Evolutionary conservation across 1,284 basidiomycete species (phyloP).

Genomic region (Sanghuangporus weigelae): DNA sequence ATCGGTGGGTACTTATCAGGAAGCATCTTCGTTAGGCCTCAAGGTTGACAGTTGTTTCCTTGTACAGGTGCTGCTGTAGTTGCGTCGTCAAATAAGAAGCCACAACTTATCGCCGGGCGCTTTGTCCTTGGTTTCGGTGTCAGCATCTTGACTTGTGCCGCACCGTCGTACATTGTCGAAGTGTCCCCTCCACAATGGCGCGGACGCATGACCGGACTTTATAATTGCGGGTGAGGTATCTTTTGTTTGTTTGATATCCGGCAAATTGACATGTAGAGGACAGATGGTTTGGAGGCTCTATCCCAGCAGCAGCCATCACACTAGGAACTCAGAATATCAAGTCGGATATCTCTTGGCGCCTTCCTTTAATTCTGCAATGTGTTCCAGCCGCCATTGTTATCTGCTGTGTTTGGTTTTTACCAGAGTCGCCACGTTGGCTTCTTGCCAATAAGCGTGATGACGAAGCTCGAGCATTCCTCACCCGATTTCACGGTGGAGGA

Average conservation of each 20-base stretch:
- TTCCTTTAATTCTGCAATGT: conserved; percentile 52
- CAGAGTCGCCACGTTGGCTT: conserved; percentile 61
- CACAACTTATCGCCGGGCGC: conserved; percentile 40
- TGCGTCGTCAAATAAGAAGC: conserved; percentile 35
- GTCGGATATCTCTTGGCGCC: conserved; percentile 50
- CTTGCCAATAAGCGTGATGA: conserved; percentile 45
- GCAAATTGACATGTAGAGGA: background rate
- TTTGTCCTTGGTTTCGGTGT: conserved; percentile 49
- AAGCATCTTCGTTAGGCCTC: background rate
- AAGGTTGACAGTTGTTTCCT: background rate
- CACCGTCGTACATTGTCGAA: conserved; percentile 41
- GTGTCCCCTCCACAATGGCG: conserved; percentile 63
- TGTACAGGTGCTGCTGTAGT: conserved; percentile 34
- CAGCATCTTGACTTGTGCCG: conserved; percentile 43
- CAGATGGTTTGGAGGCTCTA: conserved; percentile 34
- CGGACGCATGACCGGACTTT: conserved; percentile 51
- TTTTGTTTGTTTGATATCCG: background rate
- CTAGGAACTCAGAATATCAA: conserved; percentile 44
- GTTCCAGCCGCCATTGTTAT: conserved; percentile 44
- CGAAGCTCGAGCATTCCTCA: conserved; percentile 44
- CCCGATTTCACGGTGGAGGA: conserved; percentile 48
- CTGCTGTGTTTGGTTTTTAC: conserved; percentile 42
- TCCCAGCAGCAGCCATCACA: conserved; percentile 41
- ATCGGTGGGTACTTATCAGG: conserved; percentile 22
- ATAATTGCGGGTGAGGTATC: conserved; percentile 21